Evolutionary conservation across 2,329 filamentous ascomycete genomes (phyloP), one percentile per base, ranked within the genome.

Genomic region (Paradendryphiella salina): DNA sequence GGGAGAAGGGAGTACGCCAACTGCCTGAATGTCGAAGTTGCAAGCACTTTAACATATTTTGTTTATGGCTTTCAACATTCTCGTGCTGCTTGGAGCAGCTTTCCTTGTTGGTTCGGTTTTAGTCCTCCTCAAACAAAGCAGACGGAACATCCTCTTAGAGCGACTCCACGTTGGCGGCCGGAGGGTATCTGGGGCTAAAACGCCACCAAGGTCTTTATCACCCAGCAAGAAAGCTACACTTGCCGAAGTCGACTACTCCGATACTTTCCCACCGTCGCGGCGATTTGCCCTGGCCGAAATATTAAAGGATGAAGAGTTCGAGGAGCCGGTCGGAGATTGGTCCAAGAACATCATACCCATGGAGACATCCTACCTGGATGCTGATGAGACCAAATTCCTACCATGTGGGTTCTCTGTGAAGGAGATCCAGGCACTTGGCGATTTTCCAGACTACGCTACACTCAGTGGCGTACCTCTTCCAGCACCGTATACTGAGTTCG

Each of bases 401-500:
- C 83, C 83, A 1, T 90, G 82, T 34, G 88, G 86, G 1, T 87
- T 92, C 63, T 86, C 87, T 0, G 77, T 86, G 0, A 78, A 80
- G 2, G 89, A 95, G 48, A 80, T 95, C 56, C 81, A 81, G 46
- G 79, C 80, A 0, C 74, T 95, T 1, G 89, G 89, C 0, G 80
- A 88, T 59, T 95, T 95, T 50, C 89, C 90, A 0, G 85, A 93
- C 66, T 95, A 95, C 69, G 82, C 89, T 5, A 75, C 79, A 2
- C 75, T 96, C 9, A 89, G 86, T 40, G 90, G 87, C 5, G 85
- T 95, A 4, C 87, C 88, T 1, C 73, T 87, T 38, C 90, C 90
- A 0, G 57, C 76, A 7, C 78, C 87, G 0, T 85, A 88, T 48
- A 62, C 69, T 1, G 77, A 82, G 4, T 94, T 94, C 66, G 77